These are phyloP conservation scores for Ogataea sp. DNA, from an alignment of 805 yeast species.

Conservation along the genomic window DNA sequence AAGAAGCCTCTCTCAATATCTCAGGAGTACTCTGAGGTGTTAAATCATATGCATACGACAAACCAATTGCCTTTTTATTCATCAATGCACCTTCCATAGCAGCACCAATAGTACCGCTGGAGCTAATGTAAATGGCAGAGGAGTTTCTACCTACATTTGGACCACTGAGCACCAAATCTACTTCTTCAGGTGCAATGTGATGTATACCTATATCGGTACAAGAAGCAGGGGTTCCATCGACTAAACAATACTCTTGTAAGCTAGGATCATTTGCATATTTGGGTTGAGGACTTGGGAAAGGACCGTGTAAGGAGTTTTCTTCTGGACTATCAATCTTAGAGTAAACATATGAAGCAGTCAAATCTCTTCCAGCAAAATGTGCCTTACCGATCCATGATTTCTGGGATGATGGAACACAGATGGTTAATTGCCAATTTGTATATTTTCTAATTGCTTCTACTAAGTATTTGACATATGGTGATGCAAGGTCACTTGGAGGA, in stretches of 20 bases:
- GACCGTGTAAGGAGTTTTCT: conserved; percentile 59
- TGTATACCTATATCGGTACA: conserved; percentile 87
- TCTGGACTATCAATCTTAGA: conserved; percentile 35
- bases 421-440: conserved; percentile 80
- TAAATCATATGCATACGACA: conserved; percentile 75
- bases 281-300: conserved; percentile 46
- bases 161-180: conserved; percentile 87
- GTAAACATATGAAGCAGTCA: conserved; percentile 58
- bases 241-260: conserved; percentile 73
- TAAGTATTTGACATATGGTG: conserved; percentile 80
- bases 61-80: conserved; percentile 65
- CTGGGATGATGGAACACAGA: conserved; percentile 79
- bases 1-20: conserved; percentile 56
- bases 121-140: conserved; percentile 76
- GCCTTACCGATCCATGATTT: conserved; percentile 98
- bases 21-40: conserved; percentile 37
- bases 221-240: conserved; percentile 95
- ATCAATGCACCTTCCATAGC: conserved; percentile 87
- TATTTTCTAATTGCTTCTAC: conserved; percentile 55
- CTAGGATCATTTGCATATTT: conserved; percentile 28
- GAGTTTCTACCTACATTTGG: conserved; percentile 96
- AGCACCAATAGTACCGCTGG: conserved; percentile 96
- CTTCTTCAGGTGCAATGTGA: conserved; percentile 53
- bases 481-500: conserved; percentile 69
- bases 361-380: conserved; percentile 72